A percentile compares a stretch with the other conserved stretches of the same genome.
phyloP scores from a whole-genome alignment of 108 stramenopile genomes.

The Nannochloropsis granulata region DNA sequence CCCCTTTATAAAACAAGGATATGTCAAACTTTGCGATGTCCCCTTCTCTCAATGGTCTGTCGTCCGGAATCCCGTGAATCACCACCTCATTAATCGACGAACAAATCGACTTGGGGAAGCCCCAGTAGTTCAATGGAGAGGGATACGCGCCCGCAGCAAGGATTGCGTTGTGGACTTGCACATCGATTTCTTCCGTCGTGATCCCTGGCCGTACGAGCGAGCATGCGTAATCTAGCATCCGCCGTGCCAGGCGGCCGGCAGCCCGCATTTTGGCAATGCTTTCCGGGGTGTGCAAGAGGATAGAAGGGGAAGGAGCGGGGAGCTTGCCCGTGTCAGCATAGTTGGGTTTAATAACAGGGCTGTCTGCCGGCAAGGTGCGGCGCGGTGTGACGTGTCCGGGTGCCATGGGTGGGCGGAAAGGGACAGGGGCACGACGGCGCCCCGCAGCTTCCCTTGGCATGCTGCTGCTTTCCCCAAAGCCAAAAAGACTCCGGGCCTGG shows the following conservation, averaged over 20 bases:
- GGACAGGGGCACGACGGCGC: neutral
- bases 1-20: constrained; percentile 25
- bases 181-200: constrained; percentile 57
- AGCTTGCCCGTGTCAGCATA: neutral
- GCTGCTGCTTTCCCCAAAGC: neutral
- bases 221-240: constrained; percentile 28
- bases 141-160: constrained; percentile 37
- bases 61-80: constrained; percentile 51
- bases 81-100: constrained; percentile 91
- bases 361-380: neutral
- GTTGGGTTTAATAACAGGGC: neutral
- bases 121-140: constrained; percentile 40
- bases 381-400: neutral
- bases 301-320: neutral
- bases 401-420: neutral
- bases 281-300: neutral
- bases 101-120: constrained; percentile 94
- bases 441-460: neutral
- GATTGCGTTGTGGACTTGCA: constrained; percentile 21
- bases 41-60: constrained; percentile 29
- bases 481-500: neutral
- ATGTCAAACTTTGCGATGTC: constrained; percentile 42
- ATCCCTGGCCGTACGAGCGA: constrained; percentile 20
- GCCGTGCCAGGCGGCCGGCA: constrained; percentile 7
- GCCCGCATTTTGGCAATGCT: neutral